phyloP scores from a whole-genome alignment of 2,329 filamentous ascomycete species.

The Penicillium palitans region DNA sequence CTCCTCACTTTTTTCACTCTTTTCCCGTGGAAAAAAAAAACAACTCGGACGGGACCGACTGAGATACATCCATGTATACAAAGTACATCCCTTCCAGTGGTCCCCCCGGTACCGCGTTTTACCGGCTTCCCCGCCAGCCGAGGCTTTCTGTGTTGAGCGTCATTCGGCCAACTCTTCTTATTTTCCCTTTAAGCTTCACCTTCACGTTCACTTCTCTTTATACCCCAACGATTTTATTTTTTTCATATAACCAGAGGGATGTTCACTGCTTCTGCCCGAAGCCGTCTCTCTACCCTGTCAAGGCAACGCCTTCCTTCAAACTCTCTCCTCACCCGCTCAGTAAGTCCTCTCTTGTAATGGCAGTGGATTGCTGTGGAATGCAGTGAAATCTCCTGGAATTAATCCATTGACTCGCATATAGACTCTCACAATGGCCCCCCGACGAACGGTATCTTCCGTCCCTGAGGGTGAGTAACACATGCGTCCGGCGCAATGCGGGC shows the following conservation, averaged over 20 bases:
- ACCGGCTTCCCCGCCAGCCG: slow-evolving; percentile 22
- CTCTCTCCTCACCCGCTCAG: slow-evolving; percentile 37
- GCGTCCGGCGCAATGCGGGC: slow-evolving; percentile 7
- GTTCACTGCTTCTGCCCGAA: slow-evolving; percentile 47
- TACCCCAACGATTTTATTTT: slow-evolving; percentile 8
- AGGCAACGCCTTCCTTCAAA: slow-evolving; percentile 40
- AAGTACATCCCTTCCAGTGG: too few relatives aligned
- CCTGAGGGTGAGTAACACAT: slow-evolving; percentile 46
- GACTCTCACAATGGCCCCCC: slow-evolving; percentile 43
- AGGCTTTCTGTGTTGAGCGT: slow-evolving; percentile 18
- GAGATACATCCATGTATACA: background rate
- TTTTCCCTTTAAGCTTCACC: slow-evolving; percentile 15
- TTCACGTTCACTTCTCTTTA: slow-evolving; percentile 15
- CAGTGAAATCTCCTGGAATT: background rate
- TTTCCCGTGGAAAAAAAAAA: slow-evolving; percentile 6
- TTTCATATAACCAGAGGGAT: slow-evolving; percentile 35
- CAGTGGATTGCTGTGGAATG: background rate
- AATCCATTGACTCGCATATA: slow-evolving; percentile 23
- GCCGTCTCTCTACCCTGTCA: slow-evolving; percentile 44
- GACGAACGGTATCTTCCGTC: slow-evolving; percentile 47
- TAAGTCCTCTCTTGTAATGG: slow-evolving; percentile 24
- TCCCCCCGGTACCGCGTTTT: slow-evolving; percentile 9
- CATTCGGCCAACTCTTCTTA: slow-evolving; percentile 8
- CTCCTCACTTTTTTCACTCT: background rate
- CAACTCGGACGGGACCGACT: slow-evolving; percentile 15